Evolutionary conservation across 78 protist species (phyloP).

Genomic region (Capsaspora owczarzaki): DNA sequence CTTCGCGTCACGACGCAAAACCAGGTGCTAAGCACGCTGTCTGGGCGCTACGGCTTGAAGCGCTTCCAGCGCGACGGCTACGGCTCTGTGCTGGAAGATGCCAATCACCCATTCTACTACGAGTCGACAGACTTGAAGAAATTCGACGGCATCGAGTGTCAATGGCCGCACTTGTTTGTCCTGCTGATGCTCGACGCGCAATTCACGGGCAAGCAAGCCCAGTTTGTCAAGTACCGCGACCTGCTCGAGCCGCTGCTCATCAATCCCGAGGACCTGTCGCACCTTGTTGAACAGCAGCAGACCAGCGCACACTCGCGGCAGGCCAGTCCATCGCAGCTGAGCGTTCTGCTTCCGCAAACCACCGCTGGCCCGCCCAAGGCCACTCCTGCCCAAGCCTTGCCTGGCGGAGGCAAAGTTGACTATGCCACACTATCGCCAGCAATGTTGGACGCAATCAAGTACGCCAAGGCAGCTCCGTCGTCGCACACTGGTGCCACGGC

Average conservation of each 20-base stretch:
- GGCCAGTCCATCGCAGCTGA: too few relatives aligned
- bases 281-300: too few relatives aligned
- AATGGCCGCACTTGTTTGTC: slow-evolving; percentile 30
- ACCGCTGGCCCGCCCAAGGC: too few relatives aligned
- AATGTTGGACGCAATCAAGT: too few relatives aligned
- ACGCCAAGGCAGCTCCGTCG: too few relatives aligned
- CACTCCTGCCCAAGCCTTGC: too few relatives aligned
- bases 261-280: too few relatives aligned
- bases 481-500: too few relatives aligned
- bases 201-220: neutral
- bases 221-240: neutral
- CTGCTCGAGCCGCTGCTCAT: neutral
- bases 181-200: neutral
- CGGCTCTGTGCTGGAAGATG: slow-evolving; percentile 17
- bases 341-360: too few relatives aligned
- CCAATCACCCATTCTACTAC: neutral
- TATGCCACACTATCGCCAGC: too few relatives aligned
- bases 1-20: neutral
- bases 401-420: too few relatives aligned
- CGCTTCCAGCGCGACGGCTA: slow-evolving; percentile 18
- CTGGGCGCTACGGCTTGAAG: neutral
- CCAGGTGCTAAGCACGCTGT: neutral
- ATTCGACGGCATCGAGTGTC: slow-evolving; percentile 32
- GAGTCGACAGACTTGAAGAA: slow-evolving; percentile 19
- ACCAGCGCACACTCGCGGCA: too few relatives aligned